Conservation (phyloP, 768 basidiomycete genomes). For the Clitopilus passeckerianus region DNA sequence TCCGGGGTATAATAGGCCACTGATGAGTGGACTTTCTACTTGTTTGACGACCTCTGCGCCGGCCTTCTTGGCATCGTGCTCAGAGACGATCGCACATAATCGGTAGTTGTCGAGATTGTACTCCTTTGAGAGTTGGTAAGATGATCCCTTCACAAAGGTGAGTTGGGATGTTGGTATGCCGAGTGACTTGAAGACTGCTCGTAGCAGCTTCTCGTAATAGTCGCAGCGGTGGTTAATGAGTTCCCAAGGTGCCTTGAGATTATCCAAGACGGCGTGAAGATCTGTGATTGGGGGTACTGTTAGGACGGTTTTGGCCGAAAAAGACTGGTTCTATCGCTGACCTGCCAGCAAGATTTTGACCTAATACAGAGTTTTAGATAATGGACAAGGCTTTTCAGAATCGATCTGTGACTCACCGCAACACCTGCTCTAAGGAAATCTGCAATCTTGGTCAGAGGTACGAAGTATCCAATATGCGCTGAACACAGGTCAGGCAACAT, state of each 20-base stretch:
- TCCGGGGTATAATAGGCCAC: slow-evolving; percentile 92
- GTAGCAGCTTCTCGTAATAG: slow-evolving; percentile 84
- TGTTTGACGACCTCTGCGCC: slow-evolving; percentile 99
- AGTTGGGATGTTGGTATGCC: slow-evolving; percentile 87
- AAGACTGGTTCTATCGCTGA: slow-evolving; percentile 16
- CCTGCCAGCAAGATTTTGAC: slow-evolving; percentile 83
- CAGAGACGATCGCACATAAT: slow-evolving; percentile 85
- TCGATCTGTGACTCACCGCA: slow-evolving; percentile 41
- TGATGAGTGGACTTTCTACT: slow-evolving; percentile 85
- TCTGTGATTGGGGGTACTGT: slow-evolving; percentile 38
- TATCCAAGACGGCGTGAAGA: slow-evolving; percentile 96
- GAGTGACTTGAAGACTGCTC: slow-evolving; percentile 80
- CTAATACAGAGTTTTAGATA: slow-evolving; percentile 20
- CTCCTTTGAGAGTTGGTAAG: slow-evolving; percentile 86
- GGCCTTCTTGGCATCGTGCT: slow-evolving; percentile 97
- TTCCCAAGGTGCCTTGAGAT: slow-evolving; percentile 91
- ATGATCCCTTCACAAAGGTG: slow-evolving; percentile 82
- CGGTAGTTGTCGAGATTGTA: slow-evolving; percentile 96
- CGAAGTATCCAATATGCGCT: slow-evolving; percentile 99
- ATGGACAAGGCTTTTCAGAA: not conserved
- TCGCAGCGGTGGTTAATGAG: slow-evolving; percentile 83
- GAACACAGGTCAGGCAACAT: slow-evolving; percentile 7
- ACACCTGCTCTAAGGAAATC: slow-evolving; percentile 95
- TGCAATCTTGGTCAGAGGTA: slow-evolving; percentile 90
- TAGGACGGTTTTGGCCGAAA: not conserved